Evolutionary conservation across 2,329 filamentous ascomycete genomes (phyloP), one percentile per base, ranked within the genome.

Genomic region (Venturiaceae sp.): DNA sequence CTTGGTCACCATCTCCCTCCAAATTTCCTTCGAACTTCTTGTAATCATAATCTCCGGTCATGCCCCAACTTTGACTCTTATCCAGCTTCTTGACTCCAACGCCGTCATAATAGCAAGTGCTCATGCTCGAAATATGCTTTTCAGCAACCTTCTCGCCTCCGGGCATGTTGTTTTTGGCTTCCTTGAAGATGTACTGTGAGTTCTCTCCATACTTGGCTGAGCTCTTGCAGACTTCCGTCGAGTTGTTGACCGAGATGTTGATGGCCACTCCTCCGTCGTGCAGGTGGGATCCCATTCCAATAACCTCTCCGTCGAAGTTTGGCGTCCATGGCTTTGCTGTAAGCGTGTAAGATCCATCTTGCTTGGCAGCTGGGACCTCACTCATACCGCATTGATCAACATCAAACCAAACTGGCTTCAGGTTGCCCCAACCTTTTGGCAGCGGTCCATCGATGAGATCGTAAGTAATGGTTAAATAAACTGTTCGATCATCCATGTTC

Each of bases 381-480:
- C 23, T 34, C 19, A 41, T 23, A 13, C 57, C 57, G 57, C 57
- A 59, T 21, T 57, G 19, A 23, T 59, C 52, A 2, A 37, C 57
- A 30, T 59, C 57, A 16, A 59, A 36, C 57, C 57, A 59, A 3
- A 59, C 52, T 11, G 52, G 50, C 47, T 56, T 55, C 23, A 57
- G 2, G n/a, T 59, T 26, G 8, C 34, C 21, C 47, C 36, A 58
- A 6, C 52, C 52, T 16, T 55, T n/a, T 26, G 52, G 57, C 16
- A 55, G 23, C 9, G 39, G 36, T 9, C 57, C 57, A 7, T 59
- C 57, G n/a, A 59, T 21, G 16, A 41, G 4, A 21, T 57, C 52
- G 30, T 57, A 59, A 13, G 30, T 59, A 3, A 59, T 57, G 7
- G 37, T 47, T 19, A 59, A 9, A 47, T 59, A 59, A 6, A 59